Evolutionary conservation across 177 flowering plant genomes (phyloP).

Genomic region (Tripterygium wilfordii): DNA sequence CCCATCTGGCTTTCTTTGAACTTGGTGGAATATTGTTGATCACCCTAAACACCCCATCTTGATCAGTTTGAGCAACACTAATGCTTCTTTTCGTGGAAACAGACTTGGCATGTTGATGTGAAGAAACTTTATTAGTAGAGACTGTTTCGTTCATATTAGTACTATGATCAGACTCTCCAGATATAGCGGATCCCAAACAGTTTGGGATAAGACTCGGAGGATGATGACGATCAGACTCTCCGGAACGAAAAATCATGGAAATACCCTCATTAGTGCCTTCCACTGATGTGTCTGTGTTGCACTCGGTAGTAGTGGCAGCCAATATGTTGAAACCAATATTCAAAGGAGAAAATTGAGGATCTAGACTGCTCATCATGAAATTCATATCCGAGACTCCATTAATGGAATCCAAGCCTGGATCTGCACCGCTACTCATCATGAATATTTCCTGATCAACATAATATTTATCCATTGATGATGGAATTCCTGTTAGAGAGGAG

Average conservation of each 20-base stretch:
- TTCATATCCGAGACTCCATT: no score
- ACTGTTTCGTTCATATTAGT: slow-evolving; percentile 16
- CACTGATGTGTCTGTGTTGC: slow-evolving; percentile 43
- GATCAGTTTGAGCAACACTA: slow-evolving; percentile 4
- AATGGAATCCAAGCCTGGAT: no score
- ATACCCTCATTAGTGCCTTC: slow-evolving; percentile 71
- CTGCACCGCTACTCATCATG: no score
- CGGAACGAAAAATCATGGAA: slow-evolving; percentile 53
- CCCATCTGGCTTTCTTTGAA: slow-evolving; percentile 41
- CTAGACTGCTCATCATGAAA: not conserved
- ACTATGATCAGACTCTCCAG: slow-evolving; percentile 46
- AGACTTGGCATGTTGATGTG: slow-evolving; percentile 9
- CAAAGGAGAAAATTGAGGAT: no score
- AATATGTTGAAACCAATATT: no score
- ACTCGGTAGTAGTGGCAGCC: no score
- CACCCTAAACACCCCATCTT: slow-evolving; percentile 32
- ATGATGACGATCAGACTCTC: no score
- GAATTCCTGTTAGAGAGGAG: no score
- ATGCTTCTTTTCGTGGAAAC: slow-evolving; percentile 13
- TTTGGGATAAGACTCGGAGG: no score
- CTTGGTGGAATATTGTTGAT: slow-evolving; percentile 33
- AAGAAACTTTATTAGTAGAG: slow-evolving; percentile 21
- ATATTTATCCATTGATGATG: no score
- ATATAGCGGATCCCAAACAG: slow-evolving; percentile 30
- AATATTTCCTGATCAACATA: no score